These are phyloP conservation scores for Piloderma croceum DNA, from an alignment of 768 basidiomycete species.

Conservation along the genomic window DNA sequence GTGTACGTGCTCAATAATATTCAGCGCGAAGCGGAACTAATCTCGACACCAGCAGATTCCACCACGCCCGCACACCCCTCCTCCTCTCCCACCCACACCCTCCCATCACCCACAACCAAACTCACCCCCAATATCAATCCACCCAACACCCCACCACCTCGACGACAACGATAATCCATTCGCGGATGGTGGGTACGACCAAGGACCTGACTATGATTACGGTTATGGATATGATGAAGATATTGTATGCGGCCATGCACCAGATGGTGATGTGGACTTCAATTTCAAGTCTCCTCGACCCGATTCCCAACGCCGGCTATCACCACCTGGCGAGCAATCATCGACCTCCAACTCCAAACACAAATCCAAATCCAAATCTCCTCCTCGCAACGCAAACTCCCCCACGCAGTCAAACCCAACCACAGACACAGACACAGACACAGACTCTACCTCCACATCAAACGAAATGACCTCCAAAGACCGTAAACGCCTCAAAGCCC, in stretches of 20 bases:
- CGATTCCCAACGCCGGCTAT: background rate
- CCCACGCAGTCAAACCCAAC: too few species aligned
- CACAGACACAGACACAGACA: too few species aligned
- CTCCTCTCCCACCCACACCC: conserved; percentile 9
- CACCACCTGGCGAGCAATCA: background rate
- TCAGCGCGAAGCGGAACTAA: background rate
- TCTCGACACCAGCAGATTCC: background rate
- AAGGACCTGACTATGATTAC: background rate
- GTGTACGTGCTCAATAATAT: background rate
- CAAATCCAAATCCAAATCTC: too few species aligned
- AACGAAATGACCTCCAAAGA: conserved; percentile 23
- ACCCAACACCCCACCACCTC: too few species aligned
- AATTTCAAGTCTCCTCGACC: background rate
- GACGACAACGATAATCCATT: too few species aligned
- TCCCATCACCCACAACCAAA: conserved; percentile 5
- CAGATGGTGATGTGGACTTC: background rate
- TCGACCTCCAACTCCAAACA: background rate
- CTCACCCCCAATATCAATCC: background rate
- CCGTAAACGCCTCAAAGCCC: conserved; percentile 31
- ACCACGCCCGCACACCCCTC: conserved; percentile 4
- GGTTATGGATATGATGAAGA: background rate
- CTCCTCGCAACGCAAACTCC: background rate
- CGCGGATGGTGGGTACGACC: background rate
- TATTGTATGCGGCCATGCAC: background rate
- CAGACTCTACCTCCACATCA: background rate